These are phyloP conservation scores for Kickxella alabastrina DNA, from an alignment of 192 early-diverging fungal genomes.

Conservation along the genomic window DNA sequence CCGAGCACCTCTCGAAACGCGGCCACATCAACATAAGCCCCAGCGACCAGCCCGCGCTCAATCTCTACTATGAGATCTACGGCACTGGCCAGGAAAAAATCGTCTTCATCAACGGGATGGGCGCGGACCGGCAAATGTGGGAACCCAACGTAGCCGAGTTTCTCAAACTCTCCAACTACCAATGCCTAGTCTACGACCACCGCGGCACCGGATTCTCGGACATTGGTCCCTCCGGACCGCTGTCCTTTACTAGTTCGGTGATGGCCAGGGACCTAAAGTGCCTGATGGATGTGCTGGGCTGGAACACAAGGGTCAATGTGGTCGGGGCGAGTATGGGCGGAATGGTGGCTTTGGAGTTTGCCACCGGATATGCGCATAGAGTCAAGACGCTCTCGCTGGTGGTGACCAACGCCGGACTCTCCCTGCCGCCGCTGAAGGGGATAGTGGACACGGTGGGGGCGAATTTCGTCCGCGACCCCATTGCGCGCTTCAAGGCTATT, in stretches of 20 bases:
- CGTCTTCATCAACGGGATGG: constrained; percentile 47
- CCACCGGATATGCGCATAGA: constrained; percentile 51
- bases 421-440: constrained; percentile 27
- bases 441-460: constrained; percentile 25
- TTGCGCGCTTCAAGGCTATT: constrained; percentile 32
- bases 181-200: constrained; percentile 74
- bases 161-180: constrained; percentile 56
- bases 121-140: constrained; percentile 51
- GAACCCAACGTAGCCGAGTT: constrained; percentile 55
- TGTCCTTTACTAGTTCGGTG: constrained; percentile 12
- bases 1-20: constrained; percentile 35
- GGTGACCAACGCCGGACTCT: constrained; percentile 41
- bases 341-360: constrained; percentile 78
- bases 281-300: constrained; percentile 64
- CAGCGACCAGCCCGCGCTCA: constrained; percentile 1
- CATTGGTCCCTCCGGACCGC: not conserved
- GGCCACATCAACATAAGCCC: constrained; percentile 20
- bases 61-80: constrained; percentile 48
- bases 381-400: constrained; percentile 49
- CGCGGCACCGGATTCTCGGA: constrained; percentile 66
- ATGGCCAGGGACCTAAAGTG: constrained; percentile 60
- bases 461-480: constrained; percentile 33
- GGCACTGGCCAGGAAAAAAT: constrained; percentile 21
- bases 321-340: constrained; percentile 84
- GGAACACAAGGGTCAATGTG: constrained; percentile 62